Conservation (phyloP, 352 stramenopile species). For the Blastocystis sp. region DNA sequence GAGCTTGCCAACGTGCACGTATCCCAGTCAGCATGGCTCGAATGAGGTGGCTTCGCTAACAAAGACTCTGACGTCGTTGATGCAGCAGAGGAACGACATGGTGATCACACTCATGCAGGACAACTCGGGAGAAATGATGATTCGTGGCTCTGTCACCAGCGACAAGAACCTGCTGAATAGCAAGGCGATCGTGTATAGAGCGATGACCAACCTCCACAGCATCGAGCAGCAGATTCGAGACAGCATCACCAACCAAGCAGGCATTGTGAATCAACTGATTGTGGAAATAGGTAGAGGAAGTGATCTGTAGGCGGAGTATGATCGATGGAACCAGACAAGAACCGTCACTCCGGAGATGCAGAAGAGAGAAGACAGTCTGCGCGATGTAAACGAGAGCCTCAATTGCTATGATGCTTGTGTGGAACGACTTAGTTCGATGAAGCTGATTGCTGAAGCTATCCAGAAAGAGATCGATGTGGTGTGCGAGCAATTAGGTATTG, state of each 20-base stretch:
- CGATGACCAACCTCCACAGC: not conserved
- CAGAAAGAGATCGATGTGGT: not conserved
- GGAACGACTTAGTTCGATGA: not conserved
- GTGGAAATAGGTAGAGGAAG: not conserved
- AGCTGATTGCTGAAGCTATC: not conserved
- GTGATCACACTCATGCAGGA: not conserved
- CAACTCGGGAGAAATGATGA: not conserved
- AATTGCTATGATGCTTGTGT: not conserved
- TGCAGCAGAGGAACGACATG: not conserved
- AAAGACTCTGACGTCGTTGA: not conserved
- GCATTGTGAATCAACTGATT: not conserved
- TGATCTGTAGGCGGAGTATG: not conserved
- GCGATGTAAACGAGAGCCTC: not conserved
- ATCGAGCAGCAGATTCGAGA: not conserved
- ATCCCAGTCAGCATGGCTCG: not conserved
- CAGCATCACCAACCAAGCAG: not conserved
- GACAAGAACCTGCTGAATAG: conserved; percentile 14
- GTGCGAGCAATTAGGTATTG: not conserved
- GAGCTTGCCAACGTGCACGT: not conserved
- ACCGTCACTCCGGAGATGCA: conserved; percentile 24
- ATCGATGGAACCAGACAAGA: conserved; percentile 1
- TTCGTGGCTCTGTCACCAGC: not conserved
- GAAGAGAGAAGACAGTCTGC: conserved; percentile 32
- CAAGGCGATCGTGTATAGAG: not conserved
- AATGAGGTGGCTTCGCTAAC: not conserved